phyloP scores from a whole-genome alignment of 2,329 filamentous ascomycete species.

The Cryphonectria naterciae region DNA sequence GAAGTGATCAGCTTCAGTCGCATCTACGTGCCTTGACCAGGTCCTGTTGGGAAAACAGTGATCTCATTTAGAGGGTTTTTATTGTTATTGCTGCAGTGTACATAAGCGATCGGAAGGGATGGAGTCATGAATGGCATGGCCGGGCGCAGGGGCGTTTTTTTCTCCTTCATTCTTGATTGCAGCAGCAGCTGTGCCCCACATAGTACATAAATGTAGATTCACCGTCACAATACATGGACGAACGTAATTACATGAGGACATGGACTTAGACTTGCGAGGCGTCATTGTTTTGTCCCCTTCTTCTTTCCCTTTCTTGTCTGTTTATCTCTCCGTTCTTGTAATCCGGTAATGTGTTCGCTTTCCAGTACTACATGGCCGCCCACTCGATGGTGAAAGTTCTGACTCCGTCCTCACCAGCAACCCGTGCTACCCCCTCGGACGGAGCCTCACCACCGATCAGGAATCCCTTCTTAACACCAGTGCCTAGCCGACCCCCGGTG shows the following conservation, averaged over 20 bases:
- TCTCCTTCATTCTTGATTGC: neutral
- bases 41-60: neutral
- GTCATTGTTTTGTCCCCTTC: neutral
- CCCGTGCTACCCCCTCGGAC: constrained; percentile 34
- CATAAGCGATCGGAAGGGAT: constrained; percentile 18
- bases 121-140: constrained; percentile 22
- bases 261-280: neutral
- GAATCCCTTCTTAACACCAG: constrained; percentile 95
- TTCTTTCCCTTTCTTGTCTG: constrained; percentile 12
- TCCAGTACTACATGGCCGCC: constrained; percentile 76
- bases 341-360: neutral
- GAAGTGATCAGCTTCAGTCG: constrained; percentile 88
- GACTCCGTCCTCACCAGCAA: constrained; percentile 48
- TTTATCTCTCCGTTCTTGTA: constrained; percentile 5
- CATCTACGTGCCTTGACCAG: constrained; percentile 77
- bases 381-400: constrained; percentile 88
- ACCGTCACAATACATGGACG: neutral
- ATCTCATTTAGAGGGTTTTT: neutral
- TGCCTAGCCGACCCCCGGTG: constrained; percentile 83
- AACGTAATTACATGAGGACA: constrained; percentile 10
- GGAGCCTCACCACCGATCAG: constrained; percentile 73
- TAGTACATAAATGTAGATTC: constrained; percentile 3
- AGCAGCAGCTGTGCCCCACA: neutral
- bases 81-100: constrained; percentile 10
- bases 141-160: constrained; percentile 21